Evolutionary conservation across 2,329 filamentous ascomycete species (phyloP), one percentile per base, ranked within the genome.

Genomic region (Cladorrhinum sp.): DNA sequence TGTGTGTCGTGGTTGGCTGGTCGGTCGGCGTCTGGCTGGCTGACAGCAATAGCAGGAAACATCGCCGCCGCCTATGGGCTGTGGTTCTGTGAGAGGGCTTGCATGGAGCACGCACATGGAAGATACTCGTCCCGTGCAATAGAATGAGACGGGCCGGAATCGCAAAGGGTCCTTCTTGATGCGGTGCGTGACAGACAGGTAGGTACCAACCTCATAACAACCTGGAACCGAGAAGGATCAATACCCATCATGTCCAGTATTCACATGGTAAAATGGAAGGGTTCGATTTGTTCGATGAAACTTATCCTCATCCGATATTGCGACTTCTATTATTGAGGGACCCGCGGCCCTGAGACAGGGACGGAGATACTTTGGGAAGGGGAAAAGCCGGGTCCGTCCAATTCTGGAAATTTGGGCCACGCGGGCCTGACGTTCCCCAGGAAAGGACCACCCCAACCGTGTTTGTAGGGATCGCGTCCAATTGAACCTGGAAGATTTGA

Each of bases 401-500:
- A 46, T 50, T 58, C 54, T 62, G 62, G 60, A 66, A 66, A 66
- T 66, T 64, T 62, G 62, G 16, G 69, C 70, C 16, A 70, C 79
- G 62, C 69, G 70, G 54, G 57, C 49, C 18, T 28, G 36, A 55
- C 36, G 33, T 16, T 36, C 12, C 42, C 7, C 7, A 8, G 18
- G 18, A 18, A 18, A 20, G 16, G n/a, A 46, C 42, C 42, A 21
- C 42, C 42, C 16, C n/a, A 14, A 16, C n/a, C 18, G 42, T 46
- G 42, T 46, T 8, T 21, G 16, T 46, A 46, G 42, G 42, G 6
- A 46, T 18, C 42, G 42, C 42, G 42, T 46, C 33, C 33, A 36
- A 16, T n/a, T n/a, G n/a, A n/a, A n/a, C n/a, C n/a, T 10, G 26
- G 26, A 30, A 30, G 26, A 30, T 30, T 4, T 42, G 42, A 5